phyloP scores from a whole-genome alignment of 345 rosid genomes.

The Sonneratia alba region DNA sequence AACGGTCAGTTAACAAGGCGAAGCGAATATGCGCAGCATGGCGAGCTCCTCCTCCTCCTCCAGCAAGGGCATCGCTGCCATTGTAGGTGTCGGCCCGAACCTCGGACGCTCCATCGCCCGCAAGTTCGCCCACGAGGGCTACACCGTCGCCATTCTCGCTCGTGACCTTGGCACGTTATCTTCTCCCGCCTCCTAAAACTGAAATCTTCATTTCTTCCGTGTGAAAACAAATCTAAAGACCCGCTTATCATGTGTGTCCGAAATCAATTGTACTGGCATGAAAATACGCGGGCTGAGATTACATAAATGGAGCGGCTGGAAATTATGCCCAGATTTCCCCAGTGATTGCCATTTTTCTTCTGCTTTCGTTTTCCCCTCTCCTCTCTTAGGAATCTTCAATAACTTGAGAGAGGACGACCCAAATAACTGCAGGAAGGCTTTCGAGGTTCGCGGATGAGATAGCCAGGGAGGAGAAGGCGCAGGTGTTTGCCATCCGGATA shows the following conservation, averaged over 20 bases:
- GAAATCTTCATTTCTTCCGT: not conserved
- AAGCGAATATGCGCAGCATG: conserved; percentile 55
- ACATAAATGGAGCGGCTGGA: too few species aligned
- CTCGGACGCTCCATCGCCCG: conserved; percentile 87
- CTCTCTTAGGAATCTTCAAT: not conserved
- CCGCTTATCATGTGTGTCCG: too few species aligned
- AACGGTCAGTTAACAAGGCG: too few species aligned
- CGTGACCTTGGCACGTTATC: conserved; percentile 62
- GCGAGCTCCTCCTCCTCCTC: conserved; percentile 44
- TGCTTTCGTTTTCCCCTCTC: not conserved
- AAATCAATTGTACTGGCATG: too few species aligned
- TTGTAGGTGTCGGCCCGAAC: conserved; percentile 91
- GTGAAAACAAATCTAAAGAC: too few species aligned
- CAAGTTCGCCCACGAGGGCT: conserved; percentile 93
- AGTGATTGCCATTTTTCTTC: too few species aligned
- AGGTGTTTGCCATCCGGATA: conserved; percentile 87
- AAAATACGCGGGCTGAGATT: too few species aligned
- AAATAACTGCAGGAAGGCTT: conserved; percentile 40
- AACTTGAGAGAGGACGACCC: not conserved
- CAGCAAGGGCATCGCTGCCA: conserved; percentile 76
- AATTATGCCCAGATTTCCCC: too few species aligned
- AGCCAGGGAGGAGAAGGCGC: conserved; percentile 89
- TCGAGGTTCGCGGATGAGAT: conserved; percentile 90
- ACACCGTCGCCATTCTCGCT: conserved; percentile 91
- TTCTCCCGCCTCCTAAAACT: too few species aligned